Percentiles rank a stretch among this genome's conserved stretches.
phyloP scores from a whole-genome alignment of 371 early-diverging fungal species.

The Choanephora cucurbitarum region DNA sequence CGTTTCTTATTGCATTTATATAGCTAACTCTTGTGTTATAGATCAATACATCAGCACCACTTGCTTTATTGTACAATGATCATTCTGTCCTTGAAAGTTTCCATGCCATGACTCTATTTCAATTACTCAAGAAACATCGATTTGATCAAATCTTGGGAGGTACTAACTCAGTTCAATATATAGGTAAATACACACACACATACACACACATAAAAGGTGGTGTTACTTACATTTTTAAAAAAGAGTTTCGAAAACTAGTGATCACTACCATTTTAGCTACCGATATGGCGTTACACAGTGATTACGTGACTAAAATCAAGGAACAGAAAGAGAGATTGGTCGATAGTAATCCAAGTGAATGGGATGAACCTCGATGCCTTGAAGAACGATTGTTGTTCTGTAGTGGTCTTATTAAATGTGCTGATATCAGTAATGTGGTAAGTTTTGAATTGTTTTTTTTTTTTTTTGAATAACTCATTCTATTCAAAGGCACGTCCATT shows the following conservation, averaged over 20 bases:
- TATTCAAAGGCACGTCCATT: conserved; percentile 61
- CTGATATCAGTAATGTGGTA: conserved; percentile 79
- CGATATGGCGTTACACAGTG: conserved; percentile 78
- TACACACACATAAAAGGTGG: no score
- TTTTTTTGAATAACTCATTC: no score
- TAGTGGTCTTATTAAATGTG: conserved; percentile 78
- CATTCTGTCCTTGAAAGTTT: conserved; percentile 91
- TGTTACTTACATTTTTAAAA: no score
- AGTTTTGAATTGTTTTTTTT: no score
- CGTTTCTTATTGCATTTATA: conserved; percentile 80
- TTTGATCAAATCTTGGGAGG: conserved; percentile 24
- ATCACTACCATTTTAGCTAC: conserved; percentile 76
- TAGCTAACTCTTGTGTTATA: conserved; percentile 88
- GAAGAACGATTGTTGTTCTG: conserved; percentile 59
- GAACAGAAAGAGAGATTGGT: no score
- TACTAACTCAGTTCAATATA: conserved; percentile 21
- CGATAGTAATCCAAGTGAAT: conserved; percentile 43
- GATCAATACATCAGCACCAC: conserved; percentile 75
- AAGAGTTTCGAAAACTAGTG: conserved; percentile 68
- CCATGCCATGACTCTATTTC: conserved; percentile 85
- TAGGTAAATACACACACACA: no score
- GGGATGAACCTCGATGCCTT: conserved; percentile 16
- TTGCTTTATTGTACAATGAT: conserved; percentile 91
- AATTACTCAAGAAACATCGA: conserved; percentile 71
- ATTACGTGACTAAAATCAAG: conserved; percentile 70